Base-by-base conservation (phyloP, 805 yeast genomes). In the Debaryomyces castellii region DNA sequence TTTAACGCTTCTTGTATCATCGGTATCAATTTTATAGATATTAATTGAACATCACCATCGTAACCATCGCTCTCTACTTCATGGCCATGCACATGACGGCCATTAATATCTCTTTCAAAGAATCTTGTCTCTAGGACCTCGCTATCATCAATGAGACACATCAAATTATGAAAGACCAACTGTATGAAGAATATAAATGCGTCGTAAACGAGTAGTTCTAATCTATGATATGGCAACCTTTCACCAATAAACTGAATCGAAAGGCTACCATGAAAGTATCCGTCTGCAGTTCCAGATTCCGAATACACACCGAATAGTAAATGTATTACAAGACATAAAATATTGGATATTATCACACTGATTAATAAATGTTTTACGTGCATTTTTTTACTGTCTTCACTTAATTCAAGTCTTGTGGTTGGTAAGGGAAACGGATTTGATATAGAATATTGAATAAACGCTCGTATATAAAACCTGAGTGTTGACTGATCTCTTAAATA, bases 401-500 rank as follows among this genome's bases (percentile, higher is more conserved):
- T 38, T 11, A 57, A 17, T 12, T 34, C 30, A 12, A 52, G 17
- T 9, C 47, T 44, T 4, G 49, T 41, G 3, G 44, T 30, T 0
- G 59, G 49, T 8, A 53, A 34, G 4, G 68, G 62, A 37, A 41
- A 60, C 12, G 74, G 69, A 39, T 66, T 58, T 11, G 66, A 53
- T 5, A 71, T 32, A 4, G 62, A 52, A 43, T 56, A 60, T 22
- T 68, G 74, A 6, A 52, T 41, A 20, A 59, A 54, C 5, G 59
- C 60, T 40, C 72, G 52, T 9, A 66, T 34, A 1, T 51, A 27
- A 5, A 70, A 55, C 22, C 62, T 51, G 1, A 74, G 25, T 18
- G 71, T 35, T 4, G 79, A 73, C 33, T 66, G 46, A 52, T 77
- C 82, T 40, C 66, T 63, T 5, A 76, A 57, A 51, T 73, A 78